Percentiles rank a stretch among this genome's conserved stretches.
Conservation (phyloP, 2,329 filamentous ascomycete genomes). For the Alternaria arbusti region DNA sequence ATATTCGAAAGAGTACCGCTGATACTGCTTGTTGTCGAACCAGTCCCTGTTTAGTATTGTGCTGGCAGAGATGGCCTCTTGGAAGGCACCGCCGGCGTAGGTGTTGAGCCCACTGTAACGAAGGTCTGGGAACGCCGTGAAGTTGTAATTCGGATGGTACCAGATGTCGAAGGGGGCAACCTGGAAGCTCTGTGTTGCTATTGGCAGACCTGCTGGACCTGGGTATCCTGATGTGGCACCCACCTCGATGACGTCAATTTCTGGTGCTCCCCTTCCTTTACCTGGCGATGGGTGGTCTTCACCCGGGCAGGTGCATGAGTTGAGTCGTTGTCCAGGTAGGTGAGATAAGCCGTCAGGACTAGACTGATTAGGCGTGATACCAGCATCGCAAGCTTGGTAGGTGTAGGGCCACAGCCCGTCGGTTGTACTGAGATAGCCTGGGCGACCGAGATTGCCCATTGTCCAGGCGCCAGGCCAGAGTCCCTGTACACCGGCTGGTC, state of each 20-base stretch:
- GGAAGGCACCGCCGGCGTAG: constrained; percentile 62
- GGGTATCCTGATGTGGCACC: constrained; percentile 51
- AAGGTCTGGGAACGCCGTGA: constrained; percentile 58
- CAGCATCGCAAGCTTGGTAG: constrained; percentile 58
- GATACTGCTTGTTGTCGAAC: constrained; percentile 62
- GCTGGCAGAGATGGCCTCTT: constrained; percentile 63
- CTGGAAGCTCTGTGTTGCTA: constrained; percentile 58
- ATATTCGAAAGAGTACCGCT: constrained; percentile 64
- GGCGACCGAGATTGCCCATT: constrained; percentile 61
- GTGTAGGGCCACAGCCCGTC: constrained; percentile 64
- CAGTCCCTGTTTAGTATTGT: constrained; percentile 62
- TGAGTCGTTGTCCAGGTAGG: constrained; percentile 54
- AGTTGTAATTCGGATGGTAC: constrained; percentile 61
- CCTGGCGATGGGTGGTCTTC: constrained; percentile 58
- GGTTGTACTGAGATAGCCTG: constrained; percentile 59
- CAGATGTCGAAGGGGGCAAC: constrained; percentile 59
- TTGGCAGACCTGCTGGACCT: constrained; percentile 43
- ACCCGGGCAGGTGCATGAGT: constrained; percentile 54
- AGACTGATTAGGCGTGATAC: constrained; percentile 59
- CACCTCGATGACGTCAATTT: constrained; percentile 58
- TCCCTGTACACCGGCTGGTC: constrained; percentile 57
- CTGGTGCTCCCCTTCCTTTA: constrained; percentile 55
- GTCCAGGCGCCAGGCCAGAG: constrained; percentile 63
- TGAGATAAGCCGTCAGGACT: constrained; percentile 51
- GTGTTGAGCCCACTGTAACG: constrained; percentile 57